Evolutionary conservation across 768 basidiomycete species (phyloP), one percentile per base, ranked within the genome.

Genomic region (Xerocomellus amylosporus): DNA sequence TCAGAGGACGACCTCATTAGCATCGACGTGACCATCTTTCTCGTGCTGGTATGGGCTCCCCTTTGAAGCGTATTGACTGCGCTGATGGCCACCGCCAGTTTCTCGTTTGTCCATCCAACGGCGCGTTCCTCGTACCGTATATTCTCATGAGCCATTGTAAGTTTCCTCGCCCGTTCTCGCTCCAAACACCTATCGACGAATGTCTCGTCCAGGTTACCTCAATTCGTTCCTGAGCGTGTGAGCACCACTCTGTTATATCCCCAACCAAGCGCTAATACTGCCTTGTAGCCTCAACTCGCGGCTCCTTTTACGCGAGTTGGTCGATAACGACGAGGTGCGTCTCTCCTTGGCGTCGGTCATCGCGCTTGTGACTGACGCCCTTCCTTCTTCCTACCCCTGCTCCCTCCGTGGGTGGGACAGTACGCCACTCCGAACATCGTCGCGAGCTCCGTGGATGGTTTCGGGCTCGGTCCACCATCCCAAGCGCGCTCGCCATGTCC

Each of bases 161-260:
- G 73, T 41, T 36, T 7, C 20, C 2, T n/a, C 8, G 1, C 24
- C 1, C 8, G 6, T 47, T 43, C 31, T 57, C 17, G 6, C 13
- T 4, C 19, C 1, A 2, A 41, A n/a, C 4, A 28, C 0, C 6
- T 37, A 9, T 33, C 8, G 3, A 54, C 14, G 22, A 38, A 17
- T n/a, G 5, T 13, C 17, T 15, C 33, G 12, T 4, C n/a, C 34
- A 73, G 72, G 66, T 55, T 74, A 73, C 61, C 64, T 73, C 46
- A 74, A 73, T 42, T 73, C 73, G 20, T 73, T 74, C 49, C 51
- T 73, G 49, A 73, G 72, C 53, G 66, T 73, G 72, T 73, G 55
- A 62, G 73, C 26, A 22, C 36, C 12, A 8, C 28, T 12, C 6
- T 17, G 26, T 28, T 14, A 20, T 24, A 26, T 7, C 15, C 5